These are phyloP conservation scores for Pisolithus thermaeus DNA, from an alignment of 1,284 basidiomycete genomes.

Conservation along the genomic window DNA sequence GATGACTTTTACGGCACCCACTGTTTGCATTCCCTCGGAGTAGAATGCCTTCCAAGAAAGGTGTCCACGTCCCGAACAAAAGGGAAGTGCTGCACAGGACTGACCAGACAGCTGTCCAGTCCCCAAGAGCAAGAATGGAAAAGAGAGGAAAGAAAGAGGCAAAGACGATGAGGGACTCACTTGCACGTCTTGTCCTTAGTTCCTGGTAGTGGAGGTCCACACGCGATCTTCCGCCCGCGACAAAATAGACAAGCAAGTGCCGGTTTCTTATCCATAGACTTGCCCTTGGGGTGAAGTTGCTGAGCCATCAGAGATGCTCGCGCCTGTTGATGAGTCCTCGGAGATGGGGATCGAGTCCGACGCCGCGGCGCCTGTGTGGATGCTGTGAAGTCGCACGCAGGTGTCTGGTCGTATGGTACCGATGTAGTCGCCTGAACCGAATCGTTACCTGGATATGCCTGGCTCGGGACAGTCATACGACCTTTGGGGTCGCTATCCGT, in stretches of 20 bases:
- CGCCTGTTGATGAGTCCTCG: constrained; percentile 7
- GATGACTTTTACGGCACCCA: not conserved
- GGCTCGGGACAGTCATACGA: constrained; percentile 5
- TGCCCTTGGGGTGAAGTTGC: constrained; percentile 8
- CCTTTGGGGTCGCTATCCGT: constrained; percentile 1
- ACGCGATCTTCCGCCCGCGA: constrained; percentile 59
- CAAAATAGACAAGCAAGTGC: constrained; percentile 58
- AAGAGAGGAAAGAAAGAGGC: constrained; percentile 1
- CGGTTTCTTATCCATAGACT: constrained; percentile 39
- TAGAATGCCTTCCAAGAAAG: too few species aligned
- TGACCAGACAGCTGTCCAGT: not conserved
- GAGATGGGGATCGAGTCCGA: constrained; percentile 23
- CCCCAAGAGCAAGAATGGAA: not conserved
- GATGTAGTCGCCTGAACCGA: constrained; percentile 4
- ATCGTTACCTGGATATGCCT: constrained; percentile 14
- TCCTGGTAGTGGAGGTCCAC: constrained; percentile 46
- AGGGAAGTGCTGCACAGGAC: too few species aligned
- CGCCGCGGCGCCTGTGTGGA: constrained; percentile 10
- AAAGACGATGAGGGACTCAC: constrained; percentile 33
- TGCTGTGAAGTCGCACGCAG: constrained; percentile 3
- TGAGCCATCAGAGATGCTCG: constrained; percentile 18
- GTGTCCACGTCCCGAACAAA: too few species aligned
- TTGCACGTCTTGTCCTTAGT: constrained; percentile 54
- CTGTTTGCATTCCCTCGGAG: too few species aligned
- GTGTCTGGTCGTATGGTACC: constrained; percentile 10